Conservation (phyloP, 768 basidiomycete species). For the Coprinopsis strossmayeri region DNA sequence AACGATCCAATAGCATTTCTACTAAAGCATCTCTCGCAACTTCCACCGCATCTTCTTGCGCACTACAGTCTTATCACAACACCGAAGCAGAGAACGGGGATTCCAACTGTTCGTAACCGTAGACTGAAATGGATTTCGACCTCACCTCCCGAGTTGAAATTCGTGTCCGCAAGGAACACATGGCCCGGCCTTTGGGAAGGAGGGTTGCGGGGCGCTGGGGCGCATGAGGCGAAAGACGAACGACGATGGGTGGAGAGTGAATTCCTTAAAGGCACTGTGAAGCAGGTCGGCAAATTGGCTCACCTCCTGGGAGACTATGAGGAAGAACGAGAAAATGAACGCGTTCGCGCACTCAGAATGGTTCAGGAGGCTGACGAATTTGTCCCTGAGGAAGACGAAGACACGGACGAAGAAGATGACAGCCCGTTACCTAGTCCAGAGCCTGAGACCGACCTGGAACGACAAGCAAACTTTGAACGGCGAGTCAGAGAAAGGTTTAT, state of each 20-base stretch:
- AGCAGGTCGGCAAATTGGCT: constrained; percentile 67
- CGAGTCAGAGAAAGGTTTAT: constrained; percentile 64
- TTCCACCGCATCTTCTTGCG: constrained; percentile 59
- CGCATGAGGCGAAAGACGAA: constrained; percentile 58
- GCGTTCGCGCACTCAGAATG: constrained; percentile 40
- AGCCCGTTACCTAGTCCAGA: constrained; percentile 19
- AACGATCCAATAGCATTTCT: constrained; percentile 60
- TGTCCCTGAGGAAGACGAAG: constrained; percentile 66
- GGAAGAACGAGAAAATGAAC: constrained; percentile 69
- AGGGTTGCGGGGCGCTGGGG: constrained; percentile 36
- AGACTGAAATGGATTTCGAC: constrained; percentile 56
- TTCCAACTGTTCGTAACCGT: constrained; percentile 66
- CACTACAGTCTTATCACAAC: constrained; percentile 40
- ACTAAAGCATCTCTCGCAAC: constrained; percentile 43
- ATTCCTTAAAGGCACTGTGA: constrained; percentile 51
- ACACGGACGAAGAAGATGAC: constrained; percentile 41
- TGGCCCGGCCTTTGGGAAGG: constrained; percentile 74
- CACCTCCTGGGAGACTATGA: constrained; percentile 64
- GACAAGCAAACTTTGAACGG: constrained; percentile 47
- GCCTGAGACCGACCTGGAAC: constrained; percentile 44
- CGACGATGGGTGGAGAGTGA: constrained; percentile 56
- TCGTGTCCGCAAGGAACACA: constrained; percentile 41
- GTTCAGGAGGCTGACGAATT: constrained; percentile 35
- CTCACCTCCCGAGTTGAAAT: constrained; percentile 48
- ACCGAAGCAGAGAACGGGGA: constrained; percentile 59